phyloP scores from a whole-genome alignment of 2,329 filamentous ascomycete species.

The Bipolaris oryzae region DNA sequence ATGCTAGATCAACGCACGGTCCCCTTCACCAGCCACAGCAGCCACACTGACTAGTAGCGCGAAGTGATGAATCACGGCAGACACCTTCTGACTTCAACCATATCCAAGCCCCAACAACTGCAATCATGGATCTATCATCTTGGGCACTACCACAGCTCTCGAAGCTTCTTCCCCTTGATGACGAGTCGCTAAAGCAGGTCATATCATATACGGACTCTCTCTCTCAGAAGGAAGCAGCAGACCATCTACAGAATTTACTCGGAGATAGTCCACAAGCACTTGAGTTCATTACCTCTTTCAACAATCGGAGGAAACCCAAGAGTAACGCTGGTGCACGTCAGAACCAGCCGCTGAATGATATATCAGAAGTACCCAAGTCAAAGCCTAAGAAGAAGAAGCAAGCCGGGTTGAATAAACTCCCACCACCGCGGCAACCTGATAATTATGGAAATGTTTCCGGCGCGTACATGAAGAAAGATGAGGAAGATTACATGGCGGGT shows the following conservation, averaged over 20 bases:
- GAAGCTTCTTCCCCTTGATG: constrained; percentile 80
- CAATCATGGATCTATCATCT: constrained; percentile 49
- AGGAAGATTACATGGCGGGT: constrained; percentile 73
- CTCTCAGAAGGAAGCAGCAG: constrained; percentile 75
- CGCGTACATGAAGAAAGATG: constrained; percentile 76
- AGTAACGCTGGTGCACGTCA: constrained; percentile 27
- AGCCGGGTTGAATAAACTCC: constrained; percentile 46
- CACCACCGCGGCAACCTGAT: constrained; percentile 55
- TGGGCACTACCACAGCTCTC: constrained; percentile 76
- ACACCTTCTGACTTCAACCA: constrained; percentile 7
- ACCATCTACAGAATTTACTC: constrained; percentile 86
- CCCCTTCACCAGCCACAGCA: constrained; percentile 18
- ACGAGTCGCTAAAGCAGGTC: constrained; percentile 82
- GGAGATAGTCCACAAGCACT: constrained; percentile 80
- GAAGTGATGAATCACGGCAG: constrained; percentile 28
- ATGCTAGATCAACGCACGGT: constrained; percentile 9
- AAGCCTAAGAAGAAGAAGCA: constrained; percentile 53
- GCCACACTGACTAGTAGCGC: constrained; percentile 26
- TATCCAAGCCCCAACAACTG: constrained; percentile 4
- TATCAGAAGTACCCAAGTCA: constrained; percentile 41
- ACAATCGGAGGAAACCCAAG: constrained; percentile 62
- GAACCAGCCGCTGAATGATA: constrained; percentile 23
- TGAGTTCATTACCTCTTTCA: constrained; percentile 76
- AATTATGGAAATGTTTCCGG: constrained; percentile 69
- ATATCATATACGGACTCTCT: constrained; percentile 80